Percentiles rank a stretch among this genome's conserved stretches.
Evolutionary conservation across 1,284 basidiomycete genomes (phyloP).

Genomic region (Filobasidium uniguttulatum): DNA sequence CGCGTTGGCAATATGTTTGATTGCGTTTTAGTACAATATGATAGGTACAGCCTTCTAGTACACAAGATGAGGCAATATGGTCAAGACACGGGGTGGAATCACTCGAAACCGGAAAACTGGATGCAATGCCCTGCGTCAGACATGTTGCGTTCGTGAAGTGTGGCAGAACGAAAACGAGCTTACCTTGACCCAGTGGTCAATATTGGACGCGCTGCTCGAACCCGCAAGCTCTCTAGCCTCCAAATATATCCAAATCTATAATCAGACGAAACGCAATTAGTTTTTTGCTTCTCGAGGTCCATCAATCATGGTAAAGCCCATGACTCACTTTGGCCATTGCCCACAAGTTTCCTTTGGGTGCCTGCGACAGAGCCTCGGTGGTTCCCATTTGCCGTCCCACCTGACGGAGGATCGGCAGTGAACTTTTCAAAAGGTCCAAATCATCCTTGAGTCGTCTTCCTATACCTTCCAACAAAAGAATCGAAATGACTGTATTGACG

Average conservation of each 20-base stretch:
- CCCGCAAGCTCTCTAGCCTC: slow-evolving; percentile 78
- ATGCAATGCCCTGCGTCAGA: not conserved
- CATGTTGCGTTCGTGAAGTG: not conserved
- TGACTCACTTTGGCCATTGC: slow-evolving; percentile 64
- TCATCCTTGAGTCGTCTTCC: slow-evolving; percentile 84
- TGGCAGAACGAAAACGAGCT: slow-evolving; percentile 9
- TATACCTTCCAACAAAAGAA: slow-evolving; percentile 88
- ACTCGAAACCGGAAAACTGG: slow-evolving; percentile 2
- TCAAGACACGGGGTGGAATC: not conserved
- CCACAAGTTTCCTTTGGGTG: slow-evolving; percentile 56
- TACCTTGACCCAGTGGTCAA: slow-evolving; percentile 45
- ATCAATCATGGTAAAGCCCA: not conserved
- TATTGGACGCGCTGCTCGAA: slow-evolving; percentile 56
- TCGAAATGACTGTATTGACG: slow-evolving; percentile 91
- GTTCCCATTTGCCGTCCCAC: slow-evolving; percentile 76
- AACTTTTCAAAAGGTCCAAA: slow-evolving; percentile 84
- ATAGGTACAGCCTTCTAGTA: no score
- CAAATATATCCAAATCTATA: slow-evolving; percentile 73
- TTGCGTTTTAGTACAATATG: no score
- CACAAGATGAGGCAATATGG: no score
- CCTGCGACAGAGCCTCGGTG: slow-evolving; percentile 51
- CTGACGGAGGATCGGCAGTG: slow-evolving; percentile 76
- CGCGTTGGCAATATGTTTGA: no score
- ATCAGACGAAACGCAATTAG: not conserved
- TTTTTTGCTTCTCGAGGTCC: not conserved